Evolutionary conservation across 2,329 filamentous ascomycete genomes (phyloP).

Genomic region (Chaetomium sp.): DNA sequence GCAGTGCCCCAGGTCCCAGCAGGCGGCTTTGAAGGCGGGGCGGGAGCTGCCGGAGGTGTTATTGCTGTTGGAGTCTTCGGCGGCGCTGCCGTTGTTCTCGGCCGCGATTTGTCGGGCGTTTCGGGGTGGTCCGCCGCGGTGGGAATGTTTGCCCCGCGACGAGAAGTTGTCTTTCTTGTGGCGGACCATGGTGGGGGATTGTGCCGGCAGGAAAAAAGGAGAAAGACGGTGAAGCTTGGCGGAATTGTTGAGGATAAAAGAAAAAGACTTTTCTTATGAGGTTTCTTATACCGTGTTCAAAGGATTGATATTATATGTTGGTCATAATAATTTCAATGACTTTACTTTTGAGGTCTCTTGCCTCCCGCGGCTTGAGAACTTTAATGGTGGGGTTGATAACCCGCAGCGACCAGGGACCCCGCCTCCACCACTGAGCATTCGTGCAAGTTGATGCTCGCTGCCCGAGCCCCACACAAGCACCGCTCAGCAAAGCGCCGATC

Average conservation of each 20-base stretch:
- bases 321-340: neutral
- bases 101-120: slow-evolving; percentile 52
- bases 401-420: slow-evolving; percentile 1
- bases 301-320: neutral
- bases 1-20: slow-evolving; percentile 97
- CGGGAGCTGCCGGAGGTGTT: slow-evolving; percentile 40
- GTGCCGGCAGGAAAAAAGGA: neutral
- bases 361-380: neutral
- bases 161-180: slow-evolving; percentile 89
- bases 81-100: slow-evolving; percentile 40
- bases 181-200: slow-evolving; percentile 71
- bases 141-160: slow-evolving; percentile 72
- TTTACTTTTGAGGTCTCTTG: neutral
- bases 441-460: slow-evolving; percentile 22
- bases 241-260: neutral
- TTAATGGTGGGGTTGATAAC: slow-evolving; percentile 24
- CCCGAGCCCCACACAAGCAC: slow-evolving; percentile 10
- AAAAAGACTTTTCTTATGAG: neutral
- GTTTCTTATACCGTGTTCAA: neutral
- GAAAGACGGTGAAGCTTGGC: neutral
- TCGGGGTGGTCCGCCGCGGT: slow-evolving; percentile 59
- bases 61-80: slow-evolving; percentile 36
- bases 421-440: slow-evolving; percentile 17
- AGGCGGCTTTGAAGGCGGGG: slow-evolving; percentile 82
- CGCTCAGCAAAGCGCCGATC: slow-evolving; percentile 8